phyloP scores from a whole-genome alignment of 495 filamentous ascomycete species.

The Annulohypoxylon nitens region DNA sequence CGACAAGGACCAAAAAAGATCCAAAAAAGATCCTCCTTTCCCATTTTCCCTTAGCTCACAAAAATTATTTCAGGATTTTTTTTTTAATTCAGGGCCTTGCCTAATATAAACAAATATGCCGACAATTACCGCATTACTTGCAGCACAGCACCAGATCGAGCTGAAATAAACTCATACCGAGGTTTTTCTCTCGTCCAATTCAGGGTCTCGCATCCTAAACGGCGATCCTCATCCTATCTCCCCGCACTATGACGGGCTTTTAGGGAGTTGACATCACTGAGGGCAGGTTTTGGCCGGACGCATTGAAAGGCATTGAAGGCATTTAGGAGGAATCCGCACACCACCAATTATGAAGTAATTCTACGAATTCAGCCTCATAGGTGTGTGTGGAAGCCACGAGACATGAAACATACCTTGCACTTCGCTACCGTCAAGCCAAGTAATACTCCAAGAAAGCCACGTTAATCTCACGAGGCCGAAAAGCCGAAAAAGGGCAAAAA shows the following conservation, averaged over 20 bases:
- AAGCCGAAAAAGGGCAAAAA: constrained; percentile 1
- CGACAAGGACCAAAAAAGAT: constrained; percentile 14
- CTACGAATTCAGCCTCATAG: constrained; percentile 33
- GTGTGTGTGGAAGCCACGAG: constrained; percentile 22
- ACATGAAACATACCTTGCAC: constrained; percentile 32
- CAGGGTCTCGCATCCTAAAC: constrained; percentile 18
- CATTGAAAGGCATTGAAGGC: background rate
- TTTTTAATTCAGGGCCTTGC: constrained; percentile 5
- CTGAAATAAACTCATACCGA: constrained; percentile 1
- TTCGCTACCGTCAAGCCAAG: constrained; percentile 29
- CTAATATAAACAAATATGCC: constrained; percentile 29
- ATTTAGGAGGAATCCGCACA: constrained; percentile 5
- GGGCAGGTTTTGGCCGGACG: background rate
- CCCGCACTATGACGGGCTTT: constrained; percentile 10
- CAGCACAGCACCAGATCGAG: constrained; percentile 15
- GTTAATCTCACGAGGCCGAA: constrained; percentile 24
- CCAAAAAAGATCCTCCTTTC: constrained; percentile 10
- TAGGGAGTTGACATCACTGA: constrained; percentile 6
- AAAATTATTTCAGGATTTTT: constrained; percentile 6
- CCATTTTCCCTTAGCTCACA: constrained; percentile 14
- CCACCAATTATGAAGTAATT: background rate
- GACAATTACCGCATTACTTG: constrained; percentile 35
- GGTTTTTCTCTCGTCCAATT: background rate
- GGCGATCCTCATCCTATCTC: constrained; percentile 15
- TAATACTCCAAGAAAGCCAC: constrained; percentile 26